A percentile compares a stretch with the other conserved stretches of the same genome.
Conservation (phyloP, 176 grass and related monocot species). For the Panicum miliaceum region DNA sequence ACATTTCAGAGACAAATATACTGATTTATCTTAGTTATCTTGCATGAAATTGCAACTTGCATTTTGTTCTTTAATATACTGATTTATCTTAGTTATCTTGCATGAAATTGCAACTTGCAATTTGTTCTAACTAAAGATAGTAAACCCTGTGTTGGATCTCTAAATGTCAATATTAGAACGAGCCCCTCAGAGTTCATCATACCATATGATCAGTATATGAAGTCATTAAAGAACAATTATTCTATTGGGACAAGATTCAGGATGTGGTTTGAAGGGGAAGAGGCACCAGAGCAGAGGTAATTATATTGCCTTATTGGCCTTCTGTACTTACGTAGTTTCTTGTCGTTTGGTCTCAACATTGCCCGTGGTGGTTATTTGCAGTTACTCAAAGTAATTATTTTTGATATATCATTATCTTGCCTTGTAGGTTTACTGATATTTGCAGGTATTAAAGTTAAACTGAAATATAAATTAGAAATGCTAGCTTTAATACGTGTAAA, state of each 20-base stretch:
- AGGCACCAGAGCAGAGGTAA: slow-evolving; percentile 85
- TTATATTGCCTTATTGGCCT: not conserved
- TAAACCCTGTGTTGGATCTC: slow-evolving; percentile 23
- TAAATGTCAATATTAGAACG: slow-evolving; percentile 52
- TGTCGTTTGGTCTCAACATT: not conserved
- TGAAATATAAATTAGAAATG: too few species aligned
- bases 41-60: too few species aligned
- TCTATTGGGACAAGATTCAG: slow-evolving; percentile 86
- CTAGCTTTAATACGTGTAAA: too few species aligned
- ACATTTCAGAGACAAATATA: too few species aligned
- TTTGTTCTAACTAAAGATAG: not conserved
- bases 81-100: too few species aligned
- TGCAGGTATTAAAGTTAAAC: too few species aligned
- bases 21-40: too few species aligned
- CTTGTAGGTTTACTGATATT: slow-evolving; percentile 80
- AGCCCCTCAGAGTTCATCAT: slow-evolving; percentile 92
- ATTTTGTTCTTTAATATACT: too few species aligned
- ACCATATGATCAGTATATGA: slow-evolving; percentile 83
- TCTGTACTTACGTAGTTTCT: not conserved
- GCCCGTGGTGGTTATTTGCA: not conserved
- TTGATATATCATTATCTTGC: not conserved
- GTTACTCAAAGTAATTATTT: not conserved
- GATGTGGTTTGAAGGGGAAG: slow-evolving; percentile 95
- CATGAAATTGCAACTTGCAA: not conserved
- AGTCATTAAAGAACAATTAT: slow-evolving; percentile 71